Evolutionary conservation across 2,329 filamentous ascomycete species (phyloP), one percentile per base, ranked within the genome.

Genomic region (Aspergillus melleus): DNA sequence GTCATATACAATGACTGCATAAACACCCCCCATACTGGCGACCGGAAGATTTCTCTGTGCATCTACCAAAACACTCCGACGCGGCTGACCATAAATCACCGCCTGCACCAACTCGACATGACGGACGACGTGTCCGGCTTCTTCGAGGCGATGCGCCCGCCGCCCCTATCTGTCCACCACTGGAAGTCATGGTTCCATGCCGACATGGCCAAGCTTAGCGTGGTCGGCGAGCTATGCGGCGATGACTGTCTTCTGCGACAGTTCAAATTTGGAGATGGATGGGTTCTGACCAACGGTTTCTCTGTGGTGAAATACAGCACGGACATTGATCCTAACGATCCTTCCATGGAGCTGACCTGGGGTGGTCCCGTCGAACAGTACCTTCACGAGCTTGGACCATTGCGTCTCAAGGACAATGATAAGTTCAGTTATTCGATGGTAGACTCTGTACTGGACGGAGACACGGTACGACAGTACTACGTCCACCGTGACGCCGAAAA

Each of bases 161-260:
- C 77, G n/a, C 81, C 84, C 0, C 72, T 87, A 12, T 86, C 81
- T 53, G 74, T 88, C 6, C 86, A 88, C 69, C 86, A 88, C 74
- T 88, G 85, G 84, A 87, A 86, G 70, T 83, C 80, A 12, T 87
- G 85, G 84, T 85, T 86, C 72, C 66, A 77, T 9, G 70, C 68
- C 24, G 73, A 77, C 58, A 84, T 86, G 47, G 77, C 79, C 51
- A 76, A 79, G 58, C 82, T 86, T 74, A 79, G 81, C 32, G 72
- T 76, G 44, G 74, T 84, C 12, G 74, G 79, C 6, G 70, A 79
- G 10, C 69, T 85, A n/a, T 88, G 86, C 64, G 85, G 86, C 5
- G 81, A 82, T 52, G 64, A 63, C 2, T 88, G 85, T 60, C 80
- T 87, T 61, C 73, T 88, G 52, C 83, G 85, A 66, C 79, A 86